phyloP scores from a whole-genome alignment of 2,329 filamentous ascomycete genomes.

The Zymoseptoria pseudotritici region DNA sequence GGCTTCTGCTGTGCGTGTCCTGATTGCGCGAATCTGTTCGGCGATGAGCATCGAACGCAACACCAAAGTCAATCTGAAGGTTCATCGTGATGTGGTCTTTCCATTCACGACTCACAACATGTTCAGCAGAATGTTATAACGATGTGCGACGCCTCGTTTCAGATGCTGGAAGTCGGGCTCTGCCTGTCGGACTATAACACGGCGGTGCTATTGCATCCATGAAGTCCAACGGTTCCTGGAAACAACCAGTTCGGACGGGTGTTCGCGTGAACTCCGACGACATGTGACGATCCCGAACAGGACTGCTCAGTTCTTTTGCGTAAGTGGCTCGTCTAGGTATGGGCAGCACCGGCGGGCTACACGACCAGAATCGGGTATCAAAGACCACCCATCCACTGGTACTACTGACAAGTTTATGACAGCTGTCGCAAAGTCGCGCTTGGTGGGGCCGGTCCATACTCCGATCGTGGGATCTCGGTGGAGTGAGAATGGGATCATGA shows the following conservation, averaged over 20 bases:
- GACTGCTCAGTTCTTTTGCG: neutral
- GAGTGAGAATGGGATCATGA: neutral
- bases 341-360: neutral
- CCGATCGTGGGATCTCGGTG: neutral
- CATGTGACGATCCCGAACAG: neutral
- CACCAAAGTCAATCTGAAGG: neutral
- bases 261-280: neutral
- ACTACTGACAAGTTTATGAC: neutral
- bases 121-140: neutral
- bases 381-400: neutral
- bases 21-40: neutral
- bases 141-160: neutral
- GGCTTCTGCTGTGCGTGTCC: neutral
- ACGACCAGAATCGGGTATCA: neutral
- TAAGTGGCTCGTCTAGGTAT: neutral
- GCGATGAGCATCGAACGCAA: neutral
- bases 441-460: neutral
- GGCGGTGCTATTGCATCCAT: neutral
- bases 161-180: neutral
- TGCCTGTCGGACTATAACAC: neutral
- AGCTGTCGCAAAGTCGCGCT: neutral
- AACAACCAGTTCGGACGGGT: neutral
- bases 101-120: neutral
- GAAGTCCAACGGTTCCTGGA: neutral
- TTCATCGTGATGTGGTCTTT: neutral